Base-by-base conservation (phyloP, 352 stramenopile species). In the Phytophthora citricola region DNA sequence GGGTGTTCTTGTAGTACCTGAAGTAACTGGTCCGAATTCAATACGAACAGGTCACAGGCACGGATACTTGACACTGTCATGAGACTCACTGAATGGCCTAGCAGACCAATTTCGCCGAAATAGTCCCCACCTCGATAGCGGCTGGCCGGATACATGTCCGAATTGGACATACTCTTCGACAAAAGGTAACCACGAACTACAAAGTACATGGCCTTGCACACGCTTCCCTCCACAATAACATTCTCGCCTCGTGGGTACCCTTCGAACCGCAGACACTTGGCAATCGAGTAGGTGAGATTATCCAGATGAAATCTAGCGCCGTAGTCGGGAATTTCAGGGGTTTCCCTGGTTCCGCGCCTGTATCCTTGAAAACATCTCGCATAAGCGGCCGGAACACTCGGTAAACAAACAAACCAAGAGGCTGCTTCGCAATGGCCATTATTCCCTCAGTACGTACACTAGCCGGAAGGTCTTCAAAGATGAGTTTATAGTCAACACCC, bases 191-290 rank as follows among this genome's bases (percentile, higher is more conserved):
- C 81, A 2, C 71, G 71, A 12, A 90, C 83, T 27, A 91, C 78
- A 40, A 92, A 92, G 51, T 90, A 89, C 69, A 92, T 87, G 12
- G 80, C 76, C 4, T 71, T 78, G 53, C 77, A 85, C 15, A 91
- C 72, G 15, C 62, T 84, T 4, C 83, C 83, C 67, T 90, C 83
- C 20, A 90, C 80, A 11, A 89, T 73, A 0, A 89, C 61, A 55
- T 73, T 73, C 51, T 90, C 78, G 20, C 71, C 80, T 38, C 79
- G 80, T 31, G 83, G 83, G 32, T 90, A 91, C 1, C 77, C 77
- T 68, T 89, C 78, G 22, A 91, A 88, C n/a, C 66, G 76, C 38
- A 90, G 46, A n/a, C 70, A 70, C 36, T 84, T 71, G 5, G 80
- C 78, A 8, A 88, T 84, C 0, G 71, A 52, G 17, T 75, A 61